Conservation (phyloP, 352 stramenopile genomes). For the Phytophthora pisi region DNA sequence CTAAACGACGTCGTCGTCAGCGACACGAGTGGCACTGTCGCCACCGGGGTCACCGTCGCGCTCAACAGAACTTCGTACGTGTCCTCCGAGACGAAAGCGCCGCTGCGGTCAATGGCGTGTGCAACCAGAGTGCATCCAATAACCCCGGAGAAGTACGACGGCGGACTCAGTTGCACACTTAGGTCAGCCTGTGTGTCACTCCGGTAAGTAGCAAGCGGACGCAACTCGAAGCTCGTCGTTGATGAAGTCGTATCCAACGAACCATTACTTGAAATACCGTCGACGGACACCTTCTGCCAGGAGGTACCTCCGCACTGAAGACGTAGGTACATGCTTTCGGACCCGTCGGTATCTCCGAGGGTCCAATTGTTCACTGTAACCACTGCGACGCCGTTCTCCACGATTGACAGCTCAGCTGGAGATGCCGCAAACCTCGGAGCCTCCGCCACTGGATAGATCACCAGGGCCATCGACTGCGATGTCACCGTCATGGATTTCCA, state of each 20-base stretch:
- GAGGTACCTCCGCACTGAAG: slow-evolving; percentile 8
- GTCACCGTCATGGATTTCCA: slow-evolving; percentile 21
- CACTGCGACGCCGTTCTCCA: slow-evolving; percentile 10
- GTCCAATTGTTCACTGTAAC: slow-evolving; percentile 21
- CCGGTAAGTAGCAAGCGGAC: slow-evolving; percentile 10
- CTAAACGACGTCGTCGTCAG: slow-evolving; percentile 12
- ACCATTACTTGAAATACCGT: slow-evolving; percentile 8
- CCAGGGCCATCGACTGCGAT: slow-evolving; percentile 9
- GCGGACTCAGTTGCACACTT: slow-evolving; percentile 29
- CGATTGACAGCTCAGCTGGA: background rate
- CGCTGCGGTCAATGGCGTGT: slow-evolving; percentile 28
- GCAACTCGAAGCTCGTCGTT: slow-evolving; percentile 7
- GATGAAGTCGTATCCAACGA: background rate
- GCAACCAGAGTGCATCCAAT: slow-evolving; percentile 32
- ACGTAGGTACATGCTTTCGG: slow-evolving; percentile 24
- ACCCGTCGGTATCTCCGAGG: slow-evolving; percentile 23
- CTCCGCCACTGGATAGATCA: slow-evolving; percentile 20
- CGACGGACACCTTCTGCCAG: slow-evolving; percentile 13
- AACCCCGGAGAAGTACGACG: slow-evolving; percentile 35
- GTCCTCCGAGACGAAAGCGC: slow-evolving; percentile 17
- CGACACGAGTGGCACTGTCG: slow-evolving; percentile 28
- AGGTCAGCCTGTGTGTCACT: slow-evolving; percentile 5
- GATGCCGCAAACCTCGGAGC: slow-evolving; percentile 9
- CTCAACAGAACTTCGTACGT: slow-evolving; percentile 20
- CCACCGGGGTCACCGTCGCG: slow-evolving; percentile 26